Conservation (phyloP, 176 grass and related monocot genomes). For the Zea mays region Zm-B73-REFERENCE-NAM-5.0 NC_050104.1:136750001-136750500, state of each 20-base stretch:
- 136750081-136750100: background rate
- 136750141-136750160: conserved; percentile 70
- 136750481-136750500: too few species aligned
- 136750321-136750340: conserved; percentile 63
- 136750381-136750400: too few species aligned
- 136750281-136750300: conserved; percentile 75
- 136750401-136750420: too few species aligned
- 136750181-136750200: conserved; percentile 89
- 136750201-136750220: conserved; percentile 30
- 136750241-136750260: conserved; percentile 79
- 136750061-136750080: conserved; percentile 22
- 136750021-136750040: conserved; percentile 84
- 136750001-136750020: conserved; percentile 79
- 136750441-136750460: too few species aligned
- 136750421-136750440: too few species aligned
- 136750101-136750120: conserved; percentile 4
- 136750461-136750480: too few species aligned
- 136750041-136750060: conserved; percentile 37
- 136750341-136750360: too few species aligned
- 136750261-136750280: conserved; percentile 64
- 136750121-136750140: conserved; percentile 27
- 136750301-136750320: conserved; percentile 87
- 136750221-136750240: background rate
- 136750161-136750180: conserved; percentile 96
- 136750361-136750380: too few species aligned